Base-by-base conservation (phyloP, 2,329 filamentous ascomycete species). In the Epichloe scottii region DNA sequence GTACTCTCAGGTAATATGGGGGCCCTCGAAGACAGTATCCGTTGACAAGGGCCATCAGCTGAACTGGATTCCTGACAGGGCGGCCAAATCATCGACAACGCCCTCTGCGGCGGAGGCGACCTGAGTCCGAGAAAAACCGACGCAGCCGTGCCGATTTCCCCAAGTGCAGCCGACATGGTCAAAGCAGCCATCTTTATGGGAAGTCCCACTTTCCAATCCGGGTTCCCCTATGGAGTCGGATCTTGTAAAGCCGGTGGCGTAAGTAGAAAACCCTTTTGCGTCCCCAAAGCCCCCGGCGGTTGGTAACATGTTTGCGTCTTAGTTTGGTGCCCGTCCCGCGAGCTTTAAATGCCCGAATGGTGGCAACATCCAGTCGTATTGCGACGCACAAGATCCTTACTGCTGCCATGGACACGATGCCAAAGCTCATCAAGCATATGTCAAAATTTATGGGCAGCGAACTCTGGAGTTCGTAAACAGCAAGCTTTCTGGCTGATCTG, bases 161-260 rank as follows among this genome's bases (percentile, higher is more conserved):
- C 71, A 0, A 69, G 66, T 5, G 76, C 78, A 3, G 64, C 81
- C 7, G 66, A 64, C 3, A 73, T 74, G 60, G 75, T 85, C 57
- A 82, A 81, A 63, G 82, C 78, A 0, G 78, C 75, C 14, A 82
- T 85, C 56, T 78, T 83, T 61, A 77, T 84, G 73, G 82, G 81
- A 6, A 75, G 82, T 58, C 82, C 82, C 3, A 71, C 79, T 52
- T 77, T 78, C 57, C 67, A 72, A 7, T 63, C 66, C 5, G 79
- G 79, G 0, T 63, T 81, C 34, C 61, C 78, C 0, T 84, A 82
- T 60, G 73, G 78, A 49, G 77, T 82, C 39, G 81, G 50, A 39
- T 33, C 45, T 3, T 51, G 50, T 30, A 19, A 1, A 15, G 19
- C 4, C 3, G 1, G 15, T 14, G 50, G 50, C 19, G 50, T 51